phyloP scores from a whole-genome alignment of 108 stramenopile genomes.

The Epithemia pelagica region DNA sequence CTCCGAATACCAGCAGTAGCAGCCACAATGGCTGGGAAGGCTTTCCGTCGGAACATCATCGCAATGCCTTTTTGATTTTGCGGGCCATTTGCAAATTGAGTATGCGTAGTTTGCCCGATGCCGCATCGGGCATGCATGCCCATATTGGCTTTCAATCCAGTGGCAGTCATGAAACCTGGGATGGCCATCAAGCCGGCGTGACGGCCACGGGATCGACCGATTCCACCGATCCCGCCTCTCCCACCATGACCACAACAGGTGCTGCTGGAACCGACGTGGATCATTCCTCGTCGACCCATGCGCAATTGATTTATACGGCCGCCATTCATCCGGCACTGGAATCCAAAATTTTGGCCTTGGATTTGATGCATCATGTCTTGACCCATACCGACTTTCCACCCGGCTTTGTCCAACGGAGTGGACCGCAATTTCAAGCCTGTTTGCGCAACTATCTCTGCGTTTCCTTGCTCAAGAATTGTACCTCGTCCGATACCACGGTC shows the following conservation, averaged over 20 bases:
- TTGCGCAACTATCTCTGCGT: conserved; percentile 90
- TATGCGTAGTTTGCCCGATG: conserved; percentile 56
- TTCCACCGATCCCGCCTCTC: background rate
- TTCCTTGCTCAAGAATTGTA: conserved; percentile 92
- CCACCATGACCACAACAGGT: background rate
- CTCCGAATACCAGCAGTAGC: background rate
- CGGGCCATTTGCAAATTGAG: conserved; percentile 92
- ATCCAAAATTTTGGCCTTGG: conserved; percentile 88
- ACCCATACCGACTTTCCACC: conserved; percentile 61
- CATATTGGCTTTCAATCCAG: conserved; percentile 29
- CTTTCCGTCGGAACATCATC: conserved; percentile 85
- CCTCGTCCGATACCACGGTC: conserved; percentile 72
- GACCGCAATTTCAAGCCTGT: conserved; percentile 82
- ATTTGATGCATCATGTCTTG: conserved; percentile 88
- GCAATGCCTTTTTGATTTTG: conserved; percentile 93
- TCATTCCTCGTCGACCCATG: background rate
- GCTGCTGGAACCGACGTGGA: background rate
- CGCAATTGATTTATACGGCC: conserved; percentile 23
- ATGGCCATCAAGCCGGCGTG: conserved; percentile 6
- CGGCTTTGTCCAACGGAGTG: conserved; percentile 47
- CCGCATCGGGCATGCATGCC: conserved; percentile 14
- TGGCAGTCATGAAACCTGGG: conserved; percentile 30
- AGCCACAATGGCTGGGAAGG: conserved; percentile 10
- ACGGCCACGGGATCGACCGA: background rate
- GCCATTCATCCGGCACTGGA: conserved; percentile 65